Evolutionary conservation across 2,329 filamentous ascomycete species (phyloP), one percentile per base, ranked within the genome.

Genomic region (Diaporthe amygdali): DNA sequence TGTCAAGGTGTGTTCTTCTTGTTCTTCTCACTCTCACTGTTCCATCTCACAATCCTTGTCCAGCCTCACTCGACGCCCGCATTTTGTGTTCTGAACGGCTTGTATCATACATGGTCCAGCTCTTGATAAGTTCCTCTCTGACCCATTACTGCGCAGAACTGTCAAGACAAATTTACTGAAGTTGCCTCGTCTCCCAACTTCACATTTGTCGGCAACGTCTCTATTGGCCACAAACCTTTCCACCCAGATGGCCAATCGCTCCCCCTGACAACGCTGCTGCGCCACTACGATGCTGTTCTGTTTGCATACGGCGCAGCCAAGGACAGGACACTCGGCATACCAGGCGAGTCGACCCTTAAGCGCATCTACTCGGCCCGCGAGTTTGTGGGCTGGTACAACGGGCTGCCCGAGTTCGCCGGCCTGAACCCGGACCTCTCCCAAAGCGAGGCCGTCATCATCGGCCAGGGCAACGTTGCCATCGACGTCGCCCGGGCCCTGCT

Each of bases 331-430:
- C 86, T 99, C 0, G 91, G 90, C 0, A 91, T 99, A 44, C 91
- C 93, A 0, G 95, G 96, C 10, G 96, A 99, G 78, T 87, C 91
- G 4, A 81, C 82, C 7, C 83, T 96, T 8, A 85, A 87, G 32
- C 94, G 94, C 3, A 90, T 98, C 22, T 92, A 95, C 79, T 97
- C 95, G 9, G 96, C 96, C 2, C 90, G 96, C 34, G 92, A 95
- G 47, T 98, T 98, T 79, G 96, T 99, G 1, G 96, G 95, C 22
- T 99, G 96, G 96, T 99, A 99, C 82, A 99, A 99, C 81, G 96
- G 96, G 3, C 87, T 97, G 3, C 96, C 96, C 0, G 93, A 97
- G 76, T 93, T 93, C 78, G 88, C 92, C 25, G 81, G 88, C 75
- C 83, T 97, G 9, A 84, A 88, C n/a, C 93, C 95, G 0, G 89